A percentile compares a stretch with the other conserved stretches of the same genome.
phyloP scores from a whole-genome alignment of 139 green algal species.

The Desmodesmus armatus region DNA sequence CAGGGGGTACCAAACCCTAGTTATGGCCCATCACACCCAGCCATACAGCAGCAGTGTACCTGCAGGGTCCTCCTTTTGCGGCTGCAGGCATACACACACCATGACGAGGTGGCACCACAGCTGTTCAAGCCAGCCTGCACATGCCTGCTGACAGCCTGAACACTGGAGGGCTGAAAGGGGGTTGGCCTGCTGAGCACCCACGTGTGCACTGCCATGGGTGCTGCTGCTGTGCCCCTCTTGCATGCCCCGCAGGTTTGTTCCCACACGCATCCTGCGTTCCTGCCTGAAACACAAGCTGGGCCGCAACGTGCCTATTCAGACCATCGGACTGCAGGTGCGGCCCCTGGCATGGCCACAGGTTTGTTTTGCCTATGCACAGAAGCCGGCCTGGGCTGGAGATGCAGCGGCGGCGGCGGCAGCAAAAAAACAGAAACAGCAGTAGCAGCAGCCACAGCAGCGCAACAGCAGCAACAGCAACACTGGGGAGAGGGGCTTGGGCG shows the following conservation, averaged over 20 bases:
- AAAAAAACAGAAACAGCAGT: too few species aligned
- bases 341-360: too few species aligned
- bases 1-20: background rate
- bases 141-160: background rate
- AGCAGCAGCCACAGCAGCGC: too few species aligned
- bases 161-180: background rate
- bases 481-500: too few species aligned
- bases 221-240: background rate
- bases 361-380: too few species aligned
- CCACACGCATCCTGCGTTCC: slow-evolving; percentile 22
- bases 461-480: too few species aligned
- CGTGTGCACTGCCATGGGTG: background rate
- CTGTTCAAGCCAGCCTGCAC: background rate
- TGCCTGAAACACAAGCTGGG: background rate
- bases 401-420: too few species aligned
- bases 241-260: slow-evolving; percentile 14
- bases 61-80: background rate
- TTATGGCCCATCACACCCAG: background rate
- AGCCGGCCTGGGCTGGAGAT: too few species aligned
- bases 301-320: slow-evolving; percentile 30
- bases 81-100: background rate
- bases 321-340: slow-evolving; percentile 26
- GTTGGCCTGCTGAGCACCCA: background rate
- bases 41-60: background rate
- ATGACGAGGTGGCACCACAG: background rate